Percentiles rank a stretch among this genome's conserved stretches.
Conservation (phyloP, 257 asterid genomes). For the Thymus quinquecostatus region DNA sequence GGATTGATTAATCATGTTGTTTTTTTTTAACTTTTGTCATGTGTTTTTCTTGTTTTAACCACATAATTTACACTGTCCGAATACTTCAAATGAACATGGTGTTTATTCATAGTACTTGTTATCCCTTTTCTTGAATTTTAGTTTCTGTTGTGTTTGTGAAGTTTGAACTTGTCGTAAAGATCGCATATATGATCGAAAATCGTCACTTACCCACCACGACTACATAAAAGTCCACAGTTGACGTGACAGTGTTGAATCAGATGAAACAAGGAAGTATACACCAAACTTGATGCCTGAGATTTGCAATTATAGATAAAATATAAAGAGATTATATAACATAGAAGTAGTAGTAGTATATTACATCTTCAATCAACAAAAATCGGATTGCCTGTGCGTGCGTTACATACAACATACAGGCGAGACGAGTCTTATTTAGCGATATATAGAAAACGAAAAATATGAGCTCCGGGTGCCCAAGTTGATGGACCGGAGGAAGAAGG, state of each 20-base stretch:
- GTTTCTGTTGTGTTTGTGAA: background rate
- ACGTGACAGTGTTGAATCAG: too few species aligned
- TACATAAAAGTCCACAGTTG: too few species aligned
- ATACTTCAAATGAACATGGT: slow-evolving; percentile 7
- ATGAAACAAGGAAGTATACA: background rate
- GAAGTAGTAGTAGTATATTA: background rate
- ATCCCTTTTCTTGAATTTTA: too few species aligned
- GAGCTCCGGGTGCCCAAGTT: slow-evolving; percentile 27
- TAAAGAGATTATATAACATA: background rate
- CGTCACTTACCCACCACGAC: too few species aligned
- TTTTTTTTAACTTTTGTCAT: background rate
- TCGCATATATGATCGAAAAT: too few species aligned
- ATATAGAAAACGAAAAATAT: slow-evolving; percentile 21
- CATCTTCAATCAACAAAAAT: slow-evolving; percentile 33
- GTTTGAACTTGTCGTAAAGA: too few species aligned
- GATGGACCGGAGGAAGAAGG: slow-evolving; percentile 26
- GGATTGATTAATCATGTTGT: background rate
- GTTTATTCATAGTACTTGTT: background rate
- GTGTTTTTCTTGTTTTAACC: slow-evolving; percentile 1
- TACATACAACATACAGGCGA: slow-evolving; percentile 24
- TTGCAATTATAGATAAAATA: slow-evolving; percentile 18
- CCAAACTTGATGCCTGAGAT: background rate
- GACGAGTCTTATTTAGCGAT: slow-evolving; percentile 44
- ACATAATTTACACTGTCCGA: slow-evolving; percentile 1
- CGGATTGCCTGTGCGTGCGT: slow-evolving; percentile 32